These are phyloP conservation scores for Russula virescens DNA, from an alignment of 768 basidiomycete species.

Conservation along the genomic window DNA sequence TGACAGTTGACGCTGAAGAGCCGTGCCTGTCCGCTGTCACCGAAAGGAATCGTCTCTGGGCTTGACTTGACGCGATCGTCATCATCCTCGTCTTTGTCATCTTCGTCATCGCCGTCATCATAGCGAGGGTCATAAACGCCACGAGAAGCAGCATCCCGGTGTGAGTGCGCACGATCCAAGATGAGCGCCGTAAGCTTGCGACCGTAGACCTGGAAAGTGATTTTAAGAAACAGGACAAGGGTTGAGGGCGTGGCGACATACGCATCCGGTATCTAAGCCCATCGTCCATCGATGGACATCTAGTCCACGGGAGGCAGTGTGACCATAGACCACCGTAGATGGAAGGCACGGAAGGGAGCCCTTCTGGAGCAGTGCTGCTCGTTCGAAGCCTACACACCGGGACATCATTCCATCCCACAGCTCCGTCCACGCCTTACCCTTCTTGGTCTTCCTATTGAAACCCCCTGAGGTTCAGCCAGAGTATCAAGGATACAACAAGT, in stretches of 20 bases:
- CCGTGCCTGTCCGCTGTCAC: conserved; percentile 44
- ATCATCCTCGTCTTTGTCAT: conserved; percentile 30
- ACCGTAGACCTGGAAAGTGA: conserved; percentile 45
- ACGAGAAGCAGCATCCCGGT: neutral
- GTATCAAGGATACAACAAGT: neutral
- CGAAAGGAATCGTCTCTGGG: conserved; percentile 42
- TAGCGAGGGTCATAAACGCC: neutral
- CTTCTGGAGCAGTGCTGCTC: conserved; percentile 25
- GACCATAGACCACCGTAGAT: conserved; percentile 80
- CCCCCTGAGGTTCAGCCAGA: neutral
- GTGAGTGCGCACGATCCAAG: conserved; percentile 33
- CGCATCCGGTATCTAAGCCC: conserved; percentile 85
- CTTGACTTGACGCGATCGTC: conserved; percentile 22
- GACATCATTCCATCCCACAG: conserved; percentile 66
- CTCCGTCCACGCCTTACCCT: conserved; percentile 70
- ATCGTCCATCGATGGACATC: conserved; percentile 80
- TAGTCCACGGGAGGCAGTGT: conserved; percentile 72
- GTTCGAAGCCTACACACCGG: conserved; percentile 47
- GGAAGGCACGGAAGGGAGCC: conserved; percentile 56
- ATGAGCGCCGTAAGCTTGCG: conserved; percentile 61
- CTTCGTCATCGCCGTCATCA: conserved; percentile 23
- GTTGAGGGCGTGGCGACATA: conserved; percentile 34
- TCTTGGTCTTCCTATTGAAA: conserved; percentile 28
- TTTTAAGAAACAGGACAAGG: conserved; percentile 7
- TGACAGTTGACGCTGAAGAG: conserved; percentile 49